These are phyloP conservation scores for Phytophthora parvispora DNA, from an alignment of 352 stramenopile species.

Conservation along the genomic window DNA sequence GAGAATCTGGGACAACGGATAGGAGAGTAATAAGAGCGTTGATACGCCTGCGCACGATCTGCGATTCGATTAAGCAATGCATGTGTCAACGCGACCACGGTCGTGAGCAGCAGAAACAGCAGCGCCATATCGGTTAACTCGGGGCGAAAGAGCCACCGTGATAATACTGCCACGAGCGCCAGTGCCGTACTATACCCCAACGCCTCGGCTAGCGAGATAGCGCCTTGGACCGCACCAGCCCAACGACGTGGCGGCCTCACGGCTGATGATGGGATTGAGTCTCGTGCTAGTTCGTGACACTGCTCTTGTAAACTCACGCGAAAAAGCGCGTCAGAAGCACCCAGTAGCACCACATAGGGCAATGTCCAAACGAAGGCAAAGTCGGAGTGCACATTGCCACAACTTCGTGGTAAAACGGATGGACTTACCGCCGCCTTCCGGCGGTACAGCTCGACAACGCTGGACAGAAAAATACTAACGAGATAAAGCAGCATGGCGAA, in stretches of 20 bases:
- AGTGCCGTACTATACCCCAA: slow-evolving; percentile 67
- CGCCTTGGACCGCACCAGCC: slow-evolving; percentile 55
- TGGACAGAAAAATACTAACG: slow-evolving; percentile 74
- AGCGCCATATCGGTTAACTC: slow-evolving; percentile 69
- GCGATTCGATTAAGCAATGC: slow-evolving; percentile 51
- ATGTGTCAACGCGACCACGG: slow-evolving; percentile 64
- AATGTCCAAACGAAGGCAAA: slow-evolving; percentile 67
- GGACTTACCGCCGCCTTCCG: slow-evolving; percentile 41
- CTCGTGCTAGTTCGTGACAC: slow-evolving; percentile 47
- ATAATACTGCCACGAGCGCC: slow-evolving; percentile 58
- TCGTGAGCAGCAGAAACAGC: slow-evolving; percentile 71
- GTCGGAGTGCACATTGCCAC: slow-evolving; percentile 41
- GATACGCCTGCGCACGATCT: slow-evolving; percentile 24
- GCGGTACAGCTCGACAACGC: slow-evolving; percentile 83
- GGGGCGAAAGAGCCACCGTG: slow-evolving; percentile 67
- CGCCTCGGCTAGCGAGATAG: slow-evolving; percentile 61
- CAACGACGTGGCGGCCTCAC: slow-evolving; percentile 31
- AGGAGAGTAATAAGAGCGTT: slow-evolving; percentile 31
- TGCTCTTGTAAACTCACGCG: slow-evolving; percentile 69
- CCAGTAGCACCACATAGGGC: slow-evolving; percentile 65
- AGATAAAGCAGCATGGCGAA: slow-evolving; percentile 68
- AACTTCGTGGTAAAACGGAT: slow-evolving; percentile 23
- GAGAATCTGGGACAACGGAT: no score
- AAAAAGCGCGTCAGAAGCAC: slow-evolving; percentile 69
- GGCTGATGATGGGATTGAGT: slow-evolving; percentile 8